A percentile compares a stretch with the other conserved stretches of the same genome.
phyloP scores from a whole-genome alignment of 208 protist genomes.

The Novymonas esmeraldas region DNA sequence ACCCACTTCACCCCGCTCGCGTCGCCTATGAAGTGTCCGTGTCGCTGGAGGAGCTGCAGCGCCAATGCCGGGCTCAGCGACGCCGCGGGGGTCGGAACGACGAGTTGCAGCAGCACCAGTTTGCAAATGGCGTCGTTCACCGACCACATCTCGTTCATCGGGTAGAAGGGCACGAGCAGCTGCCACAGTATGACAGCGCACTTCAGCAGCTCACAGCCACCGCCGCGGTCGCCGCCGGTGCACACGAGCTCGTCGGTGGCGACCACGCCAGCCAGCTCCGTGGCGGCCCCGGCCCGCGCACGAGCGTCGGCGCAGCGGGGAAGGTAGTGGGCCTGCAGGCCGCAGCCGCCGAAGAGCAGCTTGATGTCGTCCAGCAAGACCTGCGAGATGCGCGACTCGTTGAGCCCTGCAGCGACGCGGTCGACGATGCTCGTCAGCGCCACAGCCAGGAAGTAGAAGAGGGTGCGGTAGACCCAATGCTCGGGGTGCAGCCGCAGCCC shows the following conservation, averaged over 20 bases:
- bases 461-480: conserved; percentile 72
- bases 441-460: conserved; percentile 50
- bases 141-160: conserved; percentile 77
- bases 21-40: conserved; percentile 63
- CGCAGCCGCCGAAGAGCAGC: conserved; percentile 23
- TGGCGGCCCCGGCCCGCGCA: background rate
- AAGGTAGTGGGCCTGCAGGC: conserved; percentile 28
- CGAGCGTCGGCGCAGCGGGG: conserved; percentile 18
- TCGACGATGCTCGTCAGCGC: conserved; percentile 40
- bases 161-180: conserved; percentile 77
- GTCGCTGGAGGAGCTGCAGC: conserved; percentile 54
- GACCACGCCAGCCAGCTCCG: conserved; percentile 8
- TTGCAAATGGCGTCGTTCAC: conserved; percentile 74
- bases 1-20: conserved; percentile 42
- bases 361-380: conserved; percentile 11
- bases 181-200: conserved; percentile 51
- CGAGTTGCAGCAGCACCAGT: conserved; percentile 52
- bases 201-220: conserved; percentile 62
- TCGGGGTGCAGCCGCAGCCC: conserved; percentile 48
- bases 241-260: conserved; percentile 12
- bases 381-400: conserved; percentile 19
- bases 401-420: conserved; percentile 4
- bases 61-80: conserved; percentile 33
- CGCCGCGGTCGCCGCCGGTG: conserved; percentile 10
- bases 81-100: conserved; percentile 26